Conservation (phyloP, 495 filamentous ascomycete species). For the Tuber microsphaerosporum region DNA sequence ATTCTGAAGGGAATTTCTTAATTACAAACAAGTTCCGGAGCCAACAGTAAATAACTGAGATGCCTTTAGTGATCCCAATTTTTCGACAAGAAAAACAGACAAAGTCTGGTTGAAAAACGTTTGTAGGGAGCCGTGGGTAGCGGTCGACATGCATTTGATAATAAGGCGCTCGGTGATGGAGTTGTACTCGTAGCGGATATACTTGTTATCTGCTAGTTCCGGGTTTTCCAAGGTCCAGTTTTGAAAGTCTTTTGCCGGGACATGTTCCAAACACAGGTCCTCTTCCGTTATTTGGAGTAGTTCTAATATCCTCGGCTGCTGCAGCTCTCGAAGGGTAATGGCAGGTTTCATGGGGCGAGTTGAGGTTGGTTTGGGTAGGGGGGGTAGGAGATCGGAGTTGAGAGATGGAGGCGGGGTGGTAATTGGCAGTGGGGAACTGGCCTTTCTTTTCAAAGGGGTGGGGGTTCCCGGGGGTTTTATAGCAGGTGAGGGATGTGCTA, state of each 20-base stretch:
- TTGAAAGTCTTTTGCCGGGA: neutral
- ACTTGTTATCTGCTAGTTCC: neutral
- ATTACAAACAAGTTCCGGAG: neutral
- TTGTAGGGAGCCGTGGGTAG: neutral
- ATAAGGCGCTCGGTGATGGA: neutral
- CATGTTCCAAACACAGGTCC: neutral
- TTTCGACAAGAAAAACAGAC: neutral
- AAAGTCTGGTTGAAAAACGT: neutral
- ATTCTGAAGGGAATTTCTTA: neutral
- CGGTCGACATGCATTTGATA: neutral
- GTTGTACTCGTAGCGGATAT: neutral
- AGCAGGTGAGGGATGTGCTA: neutral
- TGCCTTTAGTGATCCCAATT: neutral
- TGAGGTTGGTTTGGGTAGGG: neutral
- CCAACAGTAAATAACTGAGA: neutral
- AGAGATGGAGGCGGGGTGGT: neutral
- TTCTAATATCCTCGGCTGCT: neutral
- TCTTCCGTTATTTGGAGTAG: neutral
- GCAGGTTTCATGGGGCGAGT: conserved; percentile 36
- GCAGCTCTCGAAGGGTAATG: neutral
- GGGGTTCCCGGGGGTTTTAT: neutral
- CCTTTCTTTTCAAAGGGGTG: too few species aligned
- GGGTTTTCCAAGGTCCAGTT: neutral
- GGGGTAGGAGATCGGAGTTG: neutral
- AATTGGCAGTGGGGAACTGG: too few species aligned